phyloP scores from a whole-genome alignment of 139 green algal species.

The Limnomonas spitsbergensis region DNA sequence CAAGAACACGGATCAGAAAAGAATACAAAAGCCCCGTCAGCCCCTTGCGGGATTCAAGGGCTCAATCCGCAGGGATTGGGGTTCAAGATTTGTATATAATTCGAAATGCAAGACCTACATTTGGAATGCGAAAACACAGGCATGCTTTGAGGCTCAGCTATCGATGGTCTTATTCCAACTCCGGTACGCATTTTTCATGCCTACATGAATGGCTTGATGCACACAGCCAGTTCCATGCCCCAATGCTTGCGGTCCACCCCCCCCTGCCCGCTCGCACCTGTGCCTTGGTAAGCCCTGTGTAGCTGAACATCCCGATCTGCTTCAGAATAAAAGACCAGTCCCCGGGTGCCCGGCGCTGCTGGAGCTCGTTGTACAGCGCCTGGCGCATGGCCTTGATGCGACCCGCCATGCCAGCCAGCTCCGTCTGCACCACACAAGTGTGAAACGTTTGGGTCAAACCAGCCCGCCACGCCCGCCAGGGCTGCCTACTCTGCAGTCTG shows the following conservation, averaged over 20 bases:
- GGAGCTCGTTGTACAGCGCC: constrained; percentile 56
- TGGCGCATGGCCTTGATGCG: constrained; percentile 85
- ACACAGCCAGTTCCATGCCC: neutral
- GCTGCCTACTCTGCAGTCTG: too few species aligned
- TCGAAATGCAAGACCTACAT: neutral
- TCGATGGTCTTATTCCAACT: neutral
- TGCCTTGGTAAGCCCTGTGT: constrained; percentile 32
- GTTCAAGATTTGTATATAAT: too few species aligned
- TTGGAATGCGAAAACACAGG: too few species aligned
- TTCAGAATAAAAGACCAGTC: constrained; percentile 73
- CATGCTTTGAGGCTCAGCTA: too few species aligned
- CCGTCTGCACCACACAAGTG: too few species aligned
- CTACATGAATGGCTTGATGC: neutral
- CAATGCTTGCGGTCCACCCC: neutral
- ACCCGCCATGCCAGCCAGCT: constrained; percentile 84
- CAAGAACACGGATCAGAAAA: too few species aligned
- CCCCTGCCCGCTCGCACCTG: constrained; percentile 14
- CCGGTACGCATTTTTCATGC: neutral
- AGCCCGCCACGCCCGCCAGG: too few species aligned
- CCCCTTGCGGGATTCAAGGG: too few species aligned
- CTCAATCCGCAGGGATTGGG: too few species aligned
- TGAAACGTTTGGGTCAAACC: too few species aligned
- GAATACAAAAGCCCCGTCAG: too few species aligned
- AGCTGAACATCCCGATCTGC: constrained; percentile 93
- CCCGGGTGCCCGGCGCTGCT: constrained; percentile 44